Percentiles rank a stretch among this genome's conserved stretches.
These are phyloP conservation scores for Beta lomatogona DNA, from an alignment of 179 eudicot species.

Conservation along the genomic window DNA sequence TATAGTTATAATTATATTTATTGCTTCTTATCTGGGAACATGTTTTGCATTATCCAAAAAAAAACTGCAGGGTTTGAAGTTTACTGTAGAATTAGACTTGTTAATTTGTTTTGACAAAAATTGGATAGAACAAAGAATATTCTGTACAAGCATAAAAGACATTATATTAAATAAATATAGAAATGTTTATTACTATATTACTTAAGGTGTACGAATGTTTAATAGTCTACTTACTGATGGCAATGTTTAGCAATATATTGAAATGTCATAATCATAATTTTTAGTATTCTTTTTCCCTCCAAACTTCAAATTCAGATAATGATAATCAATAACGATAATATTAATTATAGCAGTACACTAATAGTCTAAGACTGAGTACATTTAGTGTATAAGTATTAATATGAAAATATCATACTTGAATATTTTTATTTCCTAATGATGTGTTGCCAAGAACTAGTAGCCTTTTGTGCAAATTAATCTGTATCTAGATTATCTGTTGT, in stretches of 20 bases:
- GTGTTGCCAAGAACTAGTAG: background rate
- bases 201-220: background rate
- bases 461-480: background rate
- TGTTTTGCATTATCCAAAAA: background rate
- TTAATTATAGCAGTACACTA: background rate
- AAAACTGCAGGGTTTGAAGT: background rate
- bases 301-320: background rate
- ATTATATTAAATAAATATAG: background rate
- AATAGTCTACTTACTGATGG: background rate
- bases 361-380: no score
- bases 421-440: background rate
- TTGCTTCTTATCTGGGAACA: slow-evolving; percentile 5
- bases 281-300: background rate
- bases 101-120: background rate
- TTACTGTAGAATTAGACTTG: background rate
- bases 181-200: background rate
- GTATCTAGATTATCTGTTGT: background rate
- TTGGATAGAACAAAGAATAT: background rate
- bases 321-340: background rate
- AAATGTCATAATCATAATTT: background rate
- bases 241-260: background rate
- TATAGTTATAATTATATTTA: background rate
- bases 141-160: background rate
- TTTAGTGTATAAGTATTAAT: background rate
- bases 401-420: background rate